Percentiles rank a stretch among this genome's conserved stretches.
phyloP scores from a whole-genome alignment of 352 stramenopile species.

The Hyaloperonospora brassicae region DNA sequence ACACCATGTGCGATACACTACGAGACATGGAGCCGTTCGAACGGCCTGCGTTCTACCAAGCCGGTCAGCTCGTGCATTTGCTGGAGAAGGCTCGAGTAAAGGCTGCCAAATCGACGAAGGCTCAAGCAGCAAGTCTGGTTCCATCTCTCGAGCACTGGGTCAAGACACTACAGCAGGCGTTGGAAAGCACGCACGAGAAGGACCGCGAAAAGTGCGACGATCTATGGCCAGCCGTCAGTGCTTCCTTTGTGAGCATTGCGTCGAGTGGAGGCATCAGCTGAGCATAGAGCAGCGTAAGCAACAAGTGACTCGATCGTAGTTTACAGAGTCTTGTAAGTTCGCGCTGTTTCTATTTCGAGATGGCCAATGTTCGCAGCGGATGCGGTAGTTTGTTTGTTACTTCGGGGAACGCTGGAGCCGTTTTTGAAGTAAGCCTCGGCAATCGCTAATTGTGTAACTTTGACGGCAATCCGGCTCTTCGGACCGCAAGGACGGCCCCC shows the following conservation, averaged over 20 bases:
- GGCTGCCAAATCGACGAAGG: slow-evolving; percentile 25
- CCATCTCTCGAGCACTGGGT: slow-evolving; percentile 36
- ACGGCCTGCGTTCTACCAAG: slow-evolving; percentile 56
- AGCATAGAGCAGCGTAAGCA: slow-evolving; percentile 14
- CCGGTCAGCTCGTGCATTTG: slow-evolving; percentile 45
- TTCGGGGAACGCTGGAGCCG: no score
- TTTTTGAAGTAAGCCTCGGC: no score
- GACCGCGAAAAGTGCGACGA: slow-evolving; percentile 42
- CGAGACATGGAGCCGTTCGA: slow-evolving; percentile 49
- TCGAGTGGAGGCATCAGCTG: slow-evolving; percentile 9
- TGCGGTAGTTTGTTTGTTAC: no score
- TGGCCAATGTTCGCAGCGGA: no score
- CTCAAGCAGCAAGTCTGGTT: slow-evolving; percentile 15
- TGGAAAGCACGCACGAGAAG: slow-evolving; percentile 31
- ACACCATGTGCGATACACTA: slow-evolving; percentile 39
- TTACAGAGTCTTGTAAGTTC: no score
- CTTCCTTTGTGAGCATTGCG: slow-evolving; percentile 20
- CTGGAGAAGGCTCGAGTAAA: slow-evolving; percentile 28
- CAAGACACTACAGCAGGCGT: slow-evolving; percentile 27
- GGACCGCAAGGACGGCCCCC: no score
- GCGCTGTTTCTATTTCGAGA: no score
- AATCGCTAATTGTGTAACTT: no score
- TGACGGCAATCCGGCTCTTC: no score
- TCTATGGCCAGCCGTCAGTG: slow-evolving; percentile 37
- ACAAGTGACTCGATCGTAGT: not conserved